Percentiles rank a stretch among this genome's conserved stretches.
These are phyloP conservation scores for Lichina pygmaea DNA, from an alignment of 495 filamentous ascomycete species.

Conservation along the genomic window DNA sequence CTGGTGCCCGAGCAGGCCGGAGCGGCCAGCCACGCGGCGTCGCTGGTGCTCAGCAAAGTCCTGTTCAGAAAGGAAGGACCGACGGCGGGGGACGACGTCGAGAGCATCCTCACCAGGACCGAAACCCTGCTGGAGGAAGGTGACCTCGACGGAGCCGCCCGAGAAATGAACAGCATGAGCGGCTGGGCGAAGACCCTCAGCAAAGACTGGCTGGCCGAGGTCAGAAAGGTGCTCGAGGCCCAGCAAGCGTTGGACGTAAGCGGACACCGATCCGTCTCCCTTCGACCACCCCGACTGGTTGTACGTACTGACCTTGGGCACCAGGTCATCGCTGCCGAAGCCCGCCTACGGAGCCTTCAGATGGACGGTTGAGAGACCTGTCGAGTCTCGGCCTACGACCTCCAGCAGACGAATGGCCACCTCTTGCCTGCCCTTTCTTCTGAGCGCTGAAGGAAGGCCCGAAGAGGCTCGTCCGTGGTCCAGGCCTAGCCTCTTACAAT, in stretches of 20 bases:
- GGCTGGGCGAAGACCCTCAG: constrained; percentile 90
- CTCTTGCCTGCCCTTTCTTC: too few relatives aligned
- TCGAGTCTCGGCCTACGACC: not conserved
- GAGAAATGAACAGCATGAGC: constrained; percentile 77
- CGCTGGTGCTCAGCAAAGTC: constrained; percentile 64
- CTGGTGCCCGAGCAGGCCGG: constrained; percentile 80
- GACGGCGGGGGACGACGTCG: constrained; percentile 70
- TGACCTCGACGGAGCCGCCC: constrained; percentile 63
- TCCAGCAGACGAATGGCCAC: too few relatives aligned
- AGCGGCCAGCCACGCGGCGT: constrained; percentile 76
- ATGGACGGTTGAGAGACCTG: constrained; percentile 8
- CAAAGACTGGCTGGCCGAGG: constrained; percentile 77
- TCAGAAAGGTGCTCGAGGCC: constrained; percentile 72
- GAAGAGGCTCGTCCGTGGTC: too few relatives aligned
- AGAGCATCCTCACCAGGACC: constrained; percentile 70
- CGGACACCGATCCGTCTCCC: constrained; percentile 1
- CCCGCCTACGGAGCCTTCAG: constrained; percentile 15
- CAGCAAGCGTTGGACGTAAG: constrained; percentile 85
- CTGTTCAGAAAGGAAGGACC: constrained; percentile 85
- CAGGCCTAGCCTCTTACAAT: too few relatives aligned
- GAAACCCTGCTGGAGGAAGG: constrained; percentile 80
- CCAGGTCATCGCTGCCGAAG: constrained; percentile 18
- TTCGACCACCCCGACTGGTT: not conserved
- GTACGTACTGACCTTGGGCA: not conserved
- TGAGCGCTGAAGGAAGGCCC: too few relatives aligned